Percentiles rank a stretch among this genome's conserved stretches.
phyloP scores from a whole-genome alignment of 2,329 filamentous ascomycete genomes.

The Dactylonectria estremocensis region DNA sequence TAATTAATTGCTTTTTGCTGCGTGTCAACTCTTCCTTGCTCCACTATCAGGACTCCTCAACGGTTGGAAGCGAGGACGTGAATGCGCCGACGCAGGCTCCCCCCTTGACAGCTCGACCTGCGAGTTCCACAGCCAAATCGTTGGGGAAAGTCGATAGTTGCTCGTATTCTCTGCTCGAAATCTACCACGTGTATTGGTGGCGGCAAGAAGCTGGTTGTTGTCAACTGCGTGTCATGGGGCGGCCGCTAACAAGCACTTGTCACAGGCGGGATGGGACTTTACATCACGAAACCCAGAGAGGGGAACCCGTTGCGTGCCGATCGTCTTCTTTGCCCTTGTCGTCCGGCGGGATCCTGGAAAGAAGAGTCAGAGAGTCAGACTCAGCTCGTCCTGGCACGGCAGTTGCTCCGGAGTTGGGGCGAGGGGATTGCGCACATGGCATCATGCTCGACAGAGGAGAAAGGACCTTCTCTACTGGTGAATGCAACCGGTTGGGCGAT shows the following conservation, averaged over 20 bases:
- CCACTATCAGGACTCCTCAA: too few relatives aligned
- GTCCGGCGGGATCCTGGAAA: background rate
- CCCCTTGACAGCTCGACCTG: too few relatives aligned
- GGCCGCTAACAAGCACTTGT: conserved; percentile 11
- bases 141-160: too few relatives aligned
- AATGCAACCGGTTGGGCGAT: background rate
- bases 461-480: background rate
- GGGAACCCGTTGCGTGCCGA: conserved; percentile 22
- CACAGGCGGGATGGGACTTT: conserved; percentile 19
- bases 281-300: background rate
- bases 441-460: background rate
- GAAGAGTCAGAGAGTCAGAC: background rate
- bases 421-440: background rate
- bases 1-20: background rate
- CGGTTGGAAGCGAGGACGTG: too few relatives aligned
- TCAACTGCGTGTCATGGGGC: conserved; percentile 18
- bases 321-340: background rate
- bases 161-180: too few relatives aligned
- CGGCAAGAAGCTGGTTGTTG: background rate
- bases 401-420: background rate
- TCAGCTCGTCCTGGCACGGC: background rate
- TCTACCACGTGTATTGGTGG: background rate
- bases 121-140: too few relatives aligned
- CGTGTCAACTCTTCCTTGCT: background rate
- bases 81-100: too few relatives aligned